Evolutionary conservation across 106 monocot species (phyloP), one percentile per base, ranked within the genome.

Genomic region (Dioscorea zingiberensis): DNA sequence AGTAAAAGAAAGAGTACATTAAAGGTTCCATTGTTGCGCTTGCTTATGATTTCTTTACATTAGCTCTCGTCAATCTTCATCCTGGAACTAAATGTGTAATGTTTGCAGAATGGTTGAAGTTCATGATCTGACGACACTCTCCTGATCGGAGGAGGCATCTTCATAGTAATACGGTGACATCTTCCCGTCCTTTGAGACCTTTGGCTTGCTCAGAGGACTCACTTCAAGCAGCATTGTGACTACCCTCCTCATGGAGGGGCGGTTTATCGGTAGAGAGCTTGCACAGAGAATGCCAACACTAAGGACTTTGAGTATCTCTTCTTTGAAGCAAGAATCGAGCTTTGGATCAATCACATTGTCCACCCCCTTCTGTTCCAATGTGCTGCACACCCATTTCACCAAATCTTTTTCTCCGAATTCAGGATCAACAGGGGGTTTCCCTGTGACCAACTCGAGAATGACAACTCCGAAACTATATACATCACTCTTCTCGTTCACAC

Each of bases 401-500:
- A 87, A 8, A 47, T 87, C 87, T 55, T 73, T 79, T 58, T 79
- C 83, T 11, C 70, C 83, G 13, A 82, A 70, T 60, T 82, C 83
- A 10, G 76, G 76, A n/a, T 71, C 67, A 0, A 74, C 27, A 0
- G 87, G 74, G 2, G 8, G 67, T 51, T 68, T 76, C 17, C 81
- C 81, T 0, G 81, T 81, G 13, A 81, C 51, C 7, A 81, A 58
- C 60, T 81, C 81, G 0, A 80, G 65, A 25, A 80, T 55, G 0
- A 80, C 80, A 7, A 80, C 71, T 0, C 80, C 80, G 18, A 81
- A 81, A 57, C 81, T 81, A 60, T 76, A 81, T 47, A 76, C 67
- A 54, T 81, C 81, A 15, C 76, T 76, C 72, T 81, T 81, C 62
- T 81, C 81, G 44, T 72, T 81, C 63, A 85, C 84, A 2, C 80